These are phyloP conservation scores for Pseudopithomyces maydicus DNA, from an alignment of 2,329 filamentous ascomycete genomes.

Conservation along the genomic window DNA sequence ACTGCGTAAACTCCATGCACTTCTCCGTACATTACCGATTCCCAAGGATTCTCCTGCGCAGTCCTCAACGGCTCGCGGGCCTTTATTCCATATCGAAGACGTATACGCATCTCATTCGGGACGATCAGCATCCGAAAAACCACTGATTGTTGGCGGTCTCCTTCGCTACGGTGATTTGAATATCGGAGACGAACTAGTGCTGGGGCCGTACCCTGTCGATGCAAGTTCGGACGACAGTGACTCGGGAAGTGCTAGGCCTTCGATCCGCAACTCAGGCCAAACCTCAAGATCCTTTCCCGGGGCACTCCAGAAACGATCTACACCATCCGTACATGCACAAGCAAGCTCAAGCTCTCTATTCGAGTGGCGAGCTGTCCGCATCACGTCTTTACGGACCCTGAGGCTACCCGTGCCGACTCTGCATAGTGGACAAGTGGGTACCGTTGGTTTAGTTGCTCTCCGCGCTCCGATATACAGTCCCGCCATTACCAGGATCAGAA, in stretches of 20 bases:
- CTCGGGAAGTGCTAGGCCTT: slow-evolving; percentile 36
- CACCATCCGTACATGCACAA: slow-evolving; percentile 4
- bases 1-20: slow-evolving; percentile 79
- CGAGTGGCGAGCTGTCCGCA: slow-evolving; percentile 77
- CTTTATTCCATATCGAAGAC: slow-evolving; percentile 89
- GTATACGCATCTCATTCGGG: slow-evolving; percentile 70
- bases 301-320: slow-evolving; percentile 41
- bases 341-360: slow-evolving; percentile 12
- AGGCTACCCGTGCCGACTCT: slow-evolving; percentile 80
- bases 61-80: slow-evolving; percentile 52
- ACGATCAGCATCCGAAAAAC: slow-evolving; percentile 21
- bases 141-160: slow-evolving; percentile 79
- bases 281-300: slow-evolving; percentile 56
- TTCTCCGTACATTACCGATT: slow-evolving; percentile 77
- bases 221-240: slow-evolving; percentile 42
- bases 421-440: slow-evolving; percentile 83
- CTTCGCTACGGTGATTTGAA: slow-evolving; percentile 78
- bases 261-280: slow-evolving; percentile 34
- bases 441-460: slow-evolving; percentile 72
- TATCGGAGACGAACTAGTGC: slow-evolving; percentile 75
- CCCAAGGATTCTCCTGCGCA: slow-evolving; percentile 47
- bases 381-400: slow-evolving; percentile 87
- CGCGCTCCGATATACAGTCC: slow-evolving; percentile 32
- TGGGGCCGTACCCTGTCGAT: slow-evolving; percentile 69
- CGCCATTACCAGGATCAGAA: slow-evolving; percentile 56